Evolutionary conservation across 208 protist species (phyloP).

Genomic region (Trypanosoma platydactyli): DNA sequence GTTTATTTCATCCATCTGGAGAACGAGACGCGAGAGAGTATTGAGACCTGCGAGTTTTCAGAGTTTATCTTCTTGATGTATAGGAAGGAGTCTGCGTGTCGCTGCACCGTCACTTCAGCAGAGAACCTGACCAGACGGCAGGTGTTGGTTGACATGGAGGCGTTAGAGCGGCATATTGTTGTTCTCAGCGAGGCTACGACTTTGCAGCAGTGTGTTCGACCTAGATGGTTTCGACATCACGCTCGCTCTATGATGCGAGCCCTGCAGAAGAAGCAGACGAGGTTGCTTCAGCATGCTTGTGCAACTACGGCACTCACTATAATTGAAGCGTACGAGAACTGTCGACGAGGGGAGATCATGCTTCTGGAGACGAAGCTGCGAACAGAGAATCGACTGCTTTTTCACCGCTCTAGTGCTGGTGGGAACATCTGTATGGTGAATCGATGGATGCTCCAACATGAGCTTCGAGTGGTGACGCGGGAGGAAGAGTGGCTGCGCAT

Average conservation of each 20-base stretch:
- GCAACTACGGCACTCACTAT: not conserved
- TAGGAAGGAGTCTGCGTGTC: constrained; percentile 2
- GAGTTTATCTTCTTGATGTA: constrained; percentile 14
- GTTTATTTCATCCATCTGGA: constrained; percentile 5
- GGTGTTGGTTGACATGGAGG: constrained; percentile 3
- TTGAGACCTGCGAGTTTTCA: not conserved
- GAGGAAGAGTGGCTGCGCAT: constrained; percentile 9
- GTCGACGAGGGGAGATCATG: constrained; percentile 14
- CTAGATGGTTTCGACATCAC: not conserved
- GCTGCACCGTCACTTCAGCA: not conserved
- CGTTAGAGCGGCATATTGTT: constrained; percentile 1
- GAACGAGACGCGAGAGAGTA: not conserved
- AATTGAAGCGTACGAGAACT: constrained; percentile 9
- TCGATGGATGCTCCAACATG: constrained; percentile 25
- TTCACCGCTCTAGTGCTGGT: not conserved
- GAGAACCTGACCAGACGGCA: not conserved
- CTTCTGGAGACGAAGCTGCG: constrained; percentile 19
- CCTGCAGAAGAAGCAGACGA: not conserved
- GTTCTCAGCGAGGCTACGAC: not conserved
- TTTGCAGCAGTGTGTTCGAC: not conserved
- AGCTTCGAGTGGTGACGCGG: not conserved
- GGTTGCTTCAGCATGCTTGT: not conserved
- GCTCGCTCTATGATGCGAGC: not conserved
- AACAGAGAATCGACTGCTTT: not conserved
- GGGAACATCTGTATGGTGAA: not conserved